Evolutionary conservation across 345 rosid genomes (phyloP), one percentile per base, ranked within the genome.

Genomic region (Acer campestre): DNA sequence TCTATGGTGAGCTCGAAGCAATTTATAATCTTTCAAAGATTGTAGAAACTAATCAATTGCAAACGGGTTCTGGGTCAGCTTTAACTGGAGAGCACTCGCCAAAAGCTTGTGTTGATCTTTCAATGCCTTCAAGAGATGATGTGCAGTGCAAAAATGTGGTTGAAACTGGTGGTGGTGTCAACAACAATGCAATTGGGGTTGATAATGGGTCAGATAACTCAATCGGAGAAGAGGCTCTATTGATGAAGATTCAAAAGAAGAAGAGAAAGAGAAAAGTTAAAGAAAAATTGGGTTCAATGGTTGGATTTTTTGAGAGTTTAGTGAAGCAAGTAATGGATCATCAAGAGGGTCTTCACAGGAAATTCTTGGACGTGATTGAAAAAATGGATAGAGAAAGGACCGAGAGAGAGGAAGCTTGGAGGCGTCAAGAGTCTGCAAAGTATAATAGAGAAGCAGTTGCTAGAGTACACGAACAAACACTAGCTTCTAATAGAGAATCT

Each of bases 301-400:
- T 40, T 20, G 74, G 53, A n/a, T 84, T 89, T 66, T 73, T 86
- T 20, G 85, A 86, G 80, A 75, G 73, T 5, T 68, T 88, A 71
- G 81, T 85, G 77, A 82, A 83, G 86, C 83, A 74, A 61, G 84
- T 86, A 69, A 79, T 78, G 76, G 85, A 83, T 73, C 93, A 83
- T 64, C 93, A 87, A 79, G 90, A 87, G 31, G 68, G 55, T 63
- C 79, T 86, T 68, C 85, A 84, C 48, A 77, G 68, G 58, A 84
- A 80, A 68, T 80, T 83, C 80, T 18, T 86, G 71, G 86, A 86
- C 76, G 85, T 76, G 59, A 80, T 87, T 18, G 88, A 86, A 66
- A 86, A 72, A 63, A 80, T 87, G 79, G 88, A 80, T 14, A 78
- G 51, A 44, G 87, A 82, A 64, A 86, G 88, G 71, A 64, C 64